phyloP scores from a whole-genome alignment of 2,329 filamentous ascomycete species.

The Fusarium metavorans region DNA sequence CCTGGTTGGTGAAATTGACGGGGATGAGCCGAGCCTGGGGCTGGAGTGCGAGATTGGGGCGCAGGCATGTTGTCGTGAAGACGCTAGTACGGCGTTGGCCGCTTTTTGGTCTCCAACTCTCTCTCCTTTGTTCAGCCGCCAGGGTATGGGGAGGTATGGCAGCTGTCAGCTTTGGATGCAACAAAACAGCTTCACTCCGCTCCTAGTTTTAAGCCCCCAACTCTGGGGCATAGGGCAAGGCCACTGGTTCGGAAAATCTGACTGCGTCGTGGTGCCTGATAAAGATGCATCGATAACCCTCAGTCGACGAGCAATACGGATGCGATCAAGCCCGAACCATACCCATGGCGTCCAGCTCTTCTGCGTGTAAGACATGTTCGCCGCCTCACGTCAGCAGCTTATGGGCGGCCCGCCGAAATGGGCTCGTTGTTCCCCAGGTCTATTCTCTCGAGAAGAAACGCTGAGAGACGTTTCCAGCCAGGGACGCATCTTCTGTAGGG shows the following conservation, averaged over 20 bases:
- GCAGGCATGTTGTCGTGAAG: constrained; percentile 25
- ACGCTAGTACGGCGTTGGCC: constrained; percentile 13
- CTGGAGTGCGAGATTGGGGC: constrained; percentile 34
- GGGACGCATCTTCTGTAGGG: neutral
- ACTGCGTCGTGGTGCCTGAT: constrained; percentile 8
- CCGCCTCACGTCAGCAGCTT: constrained; percentile 35
- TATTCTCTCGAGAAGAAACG: neutral
- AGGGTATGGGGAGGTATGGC: neutral
- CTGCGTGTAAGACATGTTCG: neutral
- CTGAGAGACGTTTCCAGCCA: neutral
- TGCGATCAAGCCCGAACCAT: constrained; percentile 10
- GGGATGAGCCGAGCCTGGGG: constrained; percentile 33
- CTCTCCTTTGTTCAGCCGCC: constrained; percentile 4
- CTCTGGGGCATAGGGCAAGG: neutral
- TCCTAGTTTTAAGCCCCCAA: constrained; percentile 2
- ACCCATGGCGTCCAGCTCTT: constrained; percentile 1
- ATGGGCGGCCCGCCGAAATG: neutral
- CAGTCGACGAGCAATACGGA: constrained; percentile 2
- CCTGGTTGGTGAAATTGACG: constrained; percentile 39
- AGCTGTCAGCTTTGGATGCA: neutral
- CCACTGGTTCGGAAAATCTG: constrained; percentile 7
- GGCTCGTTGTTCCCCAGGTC: neutral
- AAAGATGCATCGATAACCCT: neutral
- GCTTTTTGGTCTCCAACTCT: neutral
- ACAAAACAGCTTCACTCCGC: constrained; percentile 1